These are phyloP conservation scores for Rhizomucor pusillus DNA, from an alignment of 371 early-diverging fungal genomes.

Conservation along the genomic window DNA sequence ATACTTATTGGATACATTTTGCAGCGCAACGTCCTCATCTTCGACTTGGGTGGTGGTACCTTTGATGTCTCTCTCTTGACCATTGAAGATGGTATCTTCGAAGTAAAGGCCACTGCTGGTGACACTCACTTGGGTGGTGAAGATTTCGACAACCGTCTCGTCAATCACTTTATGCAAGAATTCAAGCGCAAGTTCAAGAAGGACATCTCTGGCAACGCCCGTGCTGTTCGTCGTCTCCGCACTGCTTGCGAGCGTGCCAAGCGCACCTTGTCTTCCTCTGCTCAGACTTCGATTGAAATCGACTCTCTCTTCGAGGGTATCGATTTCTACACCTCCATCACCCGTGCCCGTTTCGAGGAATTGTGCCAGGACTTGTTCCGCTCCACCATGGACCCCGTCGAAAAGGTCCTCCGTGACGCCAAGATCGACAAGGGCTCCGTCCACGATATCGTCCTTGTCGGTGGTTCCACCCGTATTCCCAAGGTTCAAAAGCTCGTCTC, in stretches of 20 bases:
- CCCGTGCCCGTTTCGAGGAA: slow-evolving; percentile 98
- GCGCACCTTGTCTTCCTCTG: slow-evolving; percentile 89
- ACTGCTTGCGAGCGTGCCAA: slow-evolving; percentile 97
- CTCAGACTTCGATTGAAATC: slow-evolving; percentile 90
- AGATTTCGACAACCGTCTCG: slow-evolving; percentile 95
- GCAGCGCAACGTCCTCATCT: slow-evolving; percentile 73
- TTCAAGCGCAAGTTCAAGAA: slow-evolving; percentile 93
- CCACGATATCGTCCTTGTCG: slow-evolving; percentile 96
- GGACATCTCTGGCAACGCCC: slow-evolving; percentile 85
- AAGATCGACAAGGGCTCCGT: slow-evolving; percentile 90
- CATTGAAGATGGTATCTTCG: slow-evolving; percentile 93
- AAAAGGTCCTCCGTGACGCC: slow-evolving; percentile 92
- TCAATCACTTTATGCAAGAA: slow-evolving; percentile 84
- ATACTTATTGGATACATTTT: not conserved
- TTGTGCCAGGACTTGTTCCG: slow-evolving; percentile 94
- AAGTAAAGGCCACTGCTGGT: slow-evolving; percentile 95
- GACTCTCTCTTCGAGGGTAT: slow-evolving; percentile 93
- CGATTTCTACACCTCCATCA: slow-evolving; percentile 93
- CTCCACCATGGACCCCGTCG: slow-evolving; percentile 92
- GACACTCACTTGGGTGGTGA: slow-evolving; percentile 98
- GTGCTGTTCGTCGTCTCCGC: slow-evolving; percentile 93
- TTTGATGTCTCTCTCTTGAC: slow-evolving; percentile 96
- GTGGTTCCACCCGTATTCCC: slow-evolving; percentile 99
- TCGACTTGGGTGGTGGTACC: too few relatives aligned
- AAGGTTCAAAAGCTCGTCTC: slow-evolving; percentile 96